Evolutionary conservation across 2,329 filamentous ascomycete species (phyloP).

Genomic region (Fusarium fracticaudum): DNA sequence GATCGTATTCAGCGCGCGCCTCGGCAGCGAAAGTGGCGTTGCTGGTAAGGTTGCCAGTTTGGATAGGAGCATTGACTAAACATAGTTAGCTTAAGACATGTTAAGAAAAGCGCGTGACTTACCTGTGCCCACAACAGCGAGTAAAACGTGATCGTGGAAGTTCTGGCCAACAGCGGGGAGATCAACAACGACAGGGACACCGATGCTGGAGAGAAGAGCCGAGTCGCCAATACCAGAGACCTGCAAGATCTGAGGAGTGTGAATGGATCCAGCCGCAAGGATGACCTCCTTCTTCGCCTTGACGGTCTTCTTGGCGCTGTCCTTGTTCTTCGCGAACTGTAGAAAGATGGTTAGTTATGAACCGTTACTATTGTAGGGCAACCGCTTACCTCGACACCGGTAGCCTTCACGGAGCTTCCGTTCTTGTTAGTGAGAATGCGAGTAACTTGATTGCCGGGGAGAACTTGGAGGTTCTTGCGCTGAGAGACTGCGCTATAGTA

Average conservation of each 20-base stretch:
- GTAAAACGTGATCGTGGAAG: conserved; percentile 52
- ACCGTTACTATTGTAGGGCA: accelerated
- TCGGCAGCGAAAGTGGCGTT: conserved; percentile 31
- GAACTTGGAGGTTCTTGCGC: conserved; percentile 27
- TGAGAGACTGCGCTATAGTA: conserved; percentile 20
- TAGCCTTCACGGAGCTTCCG: conserved; percentile 3
- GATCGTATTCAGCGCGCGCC: conserved; percentile 14
- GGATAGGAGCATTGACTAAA: conserved; percentile 24
- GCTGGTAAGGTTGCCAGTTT: conserved; percentile 10
- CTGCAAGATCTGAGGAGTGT: conserved; percentile 58
- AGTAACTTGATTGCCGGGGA: conserved; percentile 29
- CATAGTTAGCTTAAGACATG: not conserved
- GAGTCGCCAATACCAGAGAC: conserved; percentile 59
- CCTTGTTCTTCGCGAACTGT: conserved; percentile 15
- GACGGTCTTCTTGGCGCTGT: not conserved
- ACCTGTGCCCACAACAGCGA: conserved; percentile 9
- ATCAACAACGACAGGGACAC: conserved; percentile 54
- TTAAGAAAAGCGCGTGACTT: not conserved
- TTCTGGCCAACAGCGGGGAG: conserved; percentile 61
- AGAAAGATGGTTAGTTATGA: not conserved
- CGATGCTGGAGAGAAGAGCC: conserved; percentile 47
- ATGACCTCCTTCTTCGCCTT: conserved; percentile 51
- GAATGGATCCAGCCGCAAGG: conserved; percentile 52
- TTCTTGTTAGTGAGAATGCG: conserved; percentile 27
- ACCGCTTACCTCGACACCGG: conserved; percentile 28